Evolutionary conservation across 2,329 filamentous ascomycete genomes (phyloP).

Genomic region (Massarina eburnea): DNA sequence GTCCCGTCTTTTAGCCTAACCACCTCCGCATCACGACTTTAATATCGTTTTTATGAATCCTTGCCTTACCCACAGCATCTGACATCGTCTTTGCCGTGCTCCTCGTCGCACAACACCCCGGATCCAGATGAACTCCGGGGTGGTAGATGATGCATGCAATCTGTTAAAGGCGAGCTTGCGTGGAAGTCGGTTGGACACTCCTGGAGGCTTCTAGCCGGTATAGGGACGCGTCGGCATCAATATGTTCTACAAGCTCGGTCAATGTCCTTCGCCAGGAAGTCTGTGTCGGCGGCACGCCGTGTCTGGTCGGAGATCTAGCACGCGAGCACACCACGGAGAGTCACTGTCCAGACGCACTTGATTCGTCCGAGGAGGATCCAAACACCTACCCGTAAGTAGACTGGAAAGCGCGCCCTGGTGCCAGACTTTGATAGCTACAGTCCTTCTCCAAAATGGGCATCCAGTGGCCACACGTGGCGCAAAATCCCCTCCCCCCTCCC

Average conservation of each 20-base stretch:
- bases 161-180: slow-evolving; percentile 26
- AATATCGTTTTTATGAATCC: slow-evolving; percentile 35
- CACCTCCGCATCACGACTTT: slow-evolving; percentile 23
- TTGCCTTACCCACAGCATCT: slow-evolving; percentile 17
- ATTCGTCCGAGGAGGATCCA: slow-evolving; percentile 11
- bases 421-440: not conserved
- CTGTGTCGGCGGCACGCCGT: slow-evolving; percentile 6
- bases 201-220: too few species aligned
- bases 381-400: not conserved
- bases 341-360: not conserved
- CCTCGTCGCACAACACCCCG: slow-evolving; percentile 17
- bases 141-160: slow-evolving; percentile 23
- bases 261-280: slow-evolving; percentile 1
- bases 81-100: slow-evolving; percentile 17
- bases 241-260: slow-evolving; percentile 13
- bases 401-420: too few species aligned
- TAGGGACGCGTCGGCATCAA: slow-evolving; percentile 27
- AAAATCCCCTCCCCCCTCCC: slow-evolving; percentile 1
- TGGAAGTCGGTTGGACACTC: slow-evolving; percentile 15
- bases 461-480: slow-evolving; percentile 26
- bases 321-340: not conserved
- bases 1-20: slow-evolving; percentile 34
- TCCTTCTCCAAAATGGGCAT: not conserved
- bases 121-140: slow-evolving; percentile 23
- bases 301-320: not conserved